Base-by-base conservation (phyloP, 805 yeast species). In the Ogataea sp. region DNA sequence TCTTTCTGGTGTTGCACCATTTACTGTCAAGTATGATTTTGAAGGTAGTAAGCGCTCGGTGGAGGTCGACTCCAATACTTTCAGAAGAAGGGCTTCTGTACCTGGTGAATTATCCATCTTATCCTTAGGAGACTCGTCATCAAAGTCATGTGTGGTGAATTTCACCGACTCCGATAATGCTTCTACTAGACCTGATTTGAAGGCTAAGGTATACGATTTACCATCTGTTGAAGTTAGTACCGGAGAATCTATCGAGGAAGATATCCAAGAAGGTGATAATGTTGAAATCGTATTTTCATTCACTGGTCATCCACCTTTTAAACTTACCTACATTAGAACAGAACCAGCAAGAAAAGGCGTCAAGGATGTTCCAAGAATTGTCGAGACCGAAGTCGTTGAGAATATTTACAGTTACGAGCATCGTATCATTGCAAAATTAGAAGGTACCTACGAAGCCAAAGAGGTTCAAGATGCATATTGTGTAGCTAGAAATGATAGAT, bases 391-490 rank as follows among this genome's bases (percentile, higher is more conserved):
- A 45, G 77, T 80, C 13, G 73, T 86, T 28, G 85, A 82, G 39
- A 71, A 82, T 46, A 85, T 93, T 33, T 65, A 74, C 61, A 81
- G 74, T 2, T 64, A 78, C 52, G 84, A 80, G 50, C 78, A 86
- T 55, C 71, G 78, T 39, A 80, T 85, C 7, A 65, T 71, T 52
- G 90, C 95, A 2, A 83, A 85, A 48, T 64, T 86, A 47, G 96
- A 89, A 58, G 99, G 99, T 34, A 82, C 86, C 3, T 93, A 93
- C 55, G 96, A 89, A 59, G 97, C 97, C 6, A 73, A 87, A 33
- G 88, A 82, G 53, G 77, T 93, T n/a, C 75, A 76, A 34, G 99
- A 93, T 62, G 82, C 84, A 8, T 83, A 65, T 59, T 93, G 99
- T 68, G 44, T 55, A 34, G 67, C 67, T 10, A 59, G 58, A 45